Evolutionary conservation across 257 asterid species (phyloP).

Genomic region (Osmanthus fragrans): DNA sequence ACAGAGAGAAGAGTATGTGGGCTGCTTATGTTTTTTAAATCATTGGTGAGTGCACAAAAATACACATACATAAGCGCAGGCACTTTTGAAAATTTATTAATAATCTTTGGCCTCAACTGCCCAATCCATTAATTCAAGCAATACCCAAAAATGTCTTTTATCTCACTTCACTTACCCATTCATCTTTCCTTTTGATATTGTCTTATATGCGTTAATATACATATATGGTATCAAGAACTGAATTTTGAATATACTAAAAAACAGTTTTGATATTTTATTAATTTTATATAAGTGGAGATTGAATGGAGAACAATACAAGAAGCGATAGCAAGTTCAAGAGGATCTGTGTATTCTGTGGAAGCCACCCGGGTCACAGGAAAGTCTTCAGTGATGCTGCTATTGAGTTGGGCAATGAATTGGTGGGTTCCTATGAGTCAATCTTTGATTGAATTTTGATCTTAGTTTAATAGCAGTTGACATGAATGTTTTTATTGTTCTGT

Average conservation of each 20-base stretch:
- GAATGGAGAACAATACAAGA: constrained; percentile 57
- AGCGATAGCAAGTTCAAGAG: constrained; percentile 69
- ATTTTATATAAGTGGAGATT: constrained; percentile 12
- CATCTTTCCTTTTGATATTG: constrained; percentile 19
- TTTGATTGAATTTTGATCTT: constrained; percentile 25
- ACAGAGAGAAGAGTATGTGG: background rate
- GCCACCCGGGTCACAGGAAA: constrained; percentile 84
- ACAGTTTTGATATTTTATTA: constrained; percentile 4
- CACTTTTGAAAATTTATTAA: background rate
- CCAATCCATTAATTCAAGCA: constrained; percentile 25
- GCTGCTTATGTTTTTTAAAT: constrained; percentile 4
- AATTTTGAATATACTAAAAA: background rate
- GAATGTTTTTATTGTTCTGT: background rate
- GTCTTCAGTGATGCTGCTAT: constrained; percentile 98
- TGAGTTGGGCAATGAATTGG: constrained; percentile 95
- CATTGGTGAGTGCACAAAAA: background rate
- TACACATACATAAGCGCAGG: background rate
- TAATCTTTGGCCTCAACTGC: constrained; percentile 18
- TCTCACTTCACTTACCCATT: constrained; percentile 15
- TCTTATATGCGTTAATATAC: background rate
- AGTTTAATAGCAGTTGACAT: background rate
- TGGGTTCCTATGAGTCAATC: constrained; percentile 36
- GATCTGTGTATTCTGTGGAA: constrained; percentile 96
- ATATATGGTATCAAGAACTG: constrained; percentile 1
- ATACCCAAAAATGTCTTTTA: constrained; percentile 35